Evolutionary conservation across 2,329 filamentous ascomycete species (phyloP).

Genomic region (Mariannaea elegans): DNA sequence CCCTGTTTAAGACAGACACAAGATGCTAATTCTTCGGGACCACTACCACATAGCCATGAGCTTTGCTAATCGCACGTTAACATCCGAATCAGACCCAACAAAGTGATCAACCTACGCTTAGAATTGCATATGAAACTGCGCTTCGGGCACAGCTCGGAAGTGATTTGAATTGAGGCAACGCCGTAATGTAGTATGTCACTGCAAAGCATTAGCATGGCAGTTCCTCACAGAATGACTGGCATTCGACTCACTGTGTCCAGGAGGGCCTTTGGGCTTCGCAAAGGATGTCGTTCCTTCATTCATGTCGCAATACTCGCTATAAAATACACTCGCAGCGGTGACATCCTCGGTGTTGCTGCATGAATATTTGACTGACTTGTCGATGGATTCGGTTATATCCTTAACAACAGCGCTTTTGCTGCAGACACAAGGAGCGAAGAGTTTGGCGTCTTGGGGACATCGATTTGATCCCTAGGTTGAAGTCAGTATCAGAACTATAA

Average conservation of each 20-base stretch:
- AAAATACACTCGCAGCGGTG: constrained; percentile 59
- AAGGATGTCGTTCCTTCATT: constrained; percentile 59
- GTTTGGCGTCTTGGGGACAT: constrained; percentile 51
- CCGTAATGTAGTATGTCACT: constrained; percentile 66
- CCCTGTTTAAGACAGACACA: constrained; percentile 61
- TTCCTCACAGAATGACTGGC: no score
- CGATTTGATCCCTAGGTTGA: constrained; percentile 23
- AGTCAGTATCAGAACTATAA: constrained; percentile 6
- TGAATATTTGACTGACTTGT: constrained; percentile 51
- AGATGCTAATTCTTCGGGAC: constrained; percentile 59
- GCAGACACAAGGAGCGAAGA: constrained; percentile 62
- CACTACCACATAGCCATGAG: constrained; percentile 52
- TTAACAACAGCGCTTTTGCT: constrained; percentile 59
- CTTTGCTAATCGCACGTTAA: constrained; percentile 38
- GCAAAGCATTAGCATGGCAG: constrained; percentile 2
- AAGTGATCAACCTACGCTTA: constrained; percentile 44
- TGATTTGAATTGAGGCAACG: constrained; percentile 55
- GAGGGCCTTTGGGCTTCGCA: constrained; percentile 54
- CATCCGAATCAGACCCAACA: constrained; percentile 16
- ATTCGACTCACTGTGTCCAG: constrained; percentile 59
- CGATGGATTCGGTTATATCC: constrained; percentile 53
- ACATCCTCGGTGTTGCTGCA: constrained; percentile 58
- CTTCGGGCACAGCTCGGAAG: constrained; percentile 56
- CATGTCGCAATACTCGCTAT: constrained; percentile 61
- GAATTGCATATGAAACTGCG: constrained; percentile 54